These are phyloP conservation scores for Aspergillus sclerotialis DNA, from an alignment of 2,329 filamentous ascomycete species.

Conservation along the genomic window DNA sequence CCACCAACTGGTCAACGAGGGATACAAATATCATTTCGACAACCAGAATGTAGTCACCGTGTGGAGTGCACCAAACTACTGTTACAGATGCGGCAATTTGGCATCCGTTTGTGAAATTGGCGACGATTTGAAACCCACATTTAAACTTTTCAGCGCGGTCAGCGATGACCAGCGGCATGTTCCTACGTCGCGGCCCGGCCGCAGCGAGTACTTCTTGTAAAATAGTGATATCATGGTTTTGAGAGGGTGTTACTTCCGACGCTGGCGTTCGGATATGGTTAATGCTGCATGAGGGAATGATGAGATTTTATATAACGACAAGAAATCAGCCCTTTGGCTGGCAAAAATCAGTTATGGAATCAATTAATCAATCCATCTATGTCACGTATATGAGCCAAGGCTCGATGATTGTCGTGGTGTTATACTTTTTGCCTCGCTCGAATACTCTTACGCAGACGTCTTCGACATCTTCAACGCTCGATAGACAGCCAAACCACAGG, in stretches of 20 bases:
- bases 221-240: conserved; percentile 16
- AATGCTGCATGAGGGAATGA: conserved; percentile 8
- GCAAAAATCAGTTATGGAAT: too few species aligned
- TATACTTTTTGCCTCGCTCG: too few species aligned
- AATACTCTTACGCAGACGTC: too few species aligned
- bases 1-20: conserved; percentile 70
- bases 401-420: too few species aligned
- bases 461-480: too few species aligned
- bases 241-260: conserved; percentile 20
- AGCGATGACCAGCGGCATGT: conserved; percentile 41
- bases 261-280: conserved; percentile 25
- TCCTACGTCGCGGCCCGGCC: conserved; percentile 36
- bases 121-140: conserved; percentile 77
- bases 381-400: too few species aligned
- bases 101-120: conserved; percentile 83
- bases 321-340: conserved; percentile 27
- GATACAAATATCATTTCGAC: conserved; percentile 87
- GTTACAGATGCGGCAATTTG: conserved; percentile 94
- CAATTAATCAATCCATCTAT: too few species aligned
- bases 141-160: conserved; percentile 53
- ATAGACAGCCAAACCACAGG: too few species aligned
- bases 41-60: conserved; percentile 87
- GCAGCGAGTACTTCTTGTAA: conserved; percentile 44
- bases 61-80: conserved; percentile 82
- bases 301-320: conserved; percentile 29